These are phyloP conservation scores for Glarea lozoyensis DNA, from an alignment of 495 filamentous ascomycete species.

Conservation along the genomic window DNA sequence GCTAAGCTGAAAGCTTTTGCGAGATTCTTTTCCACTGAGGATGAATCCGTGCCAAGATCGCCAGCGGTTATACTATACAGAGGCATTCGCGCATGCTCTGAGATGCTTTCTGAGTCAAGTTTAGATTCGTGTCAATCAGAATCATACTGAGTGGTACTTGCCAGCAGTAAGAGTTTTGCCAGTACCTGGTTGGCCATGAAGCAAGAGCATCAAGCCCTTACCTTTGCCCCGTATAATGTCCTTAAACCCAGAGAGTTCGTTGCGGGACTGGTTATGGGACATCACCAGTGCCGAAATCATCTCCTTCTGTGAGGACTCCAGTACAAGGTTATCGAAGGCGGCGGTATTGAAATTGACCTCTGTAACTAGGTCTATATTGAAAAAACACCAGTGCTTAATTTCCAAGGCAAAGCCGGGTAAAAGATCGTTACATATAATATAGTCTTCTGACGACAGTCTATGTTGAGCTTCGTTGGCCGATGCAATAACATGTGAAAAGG, in stretches of 20 bases:
- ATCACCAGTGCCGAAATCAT: slow-evolving; percentile 71
- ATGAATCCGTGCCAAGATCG: slow-evolving; percentile 11
- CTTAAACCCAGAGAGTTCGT: slow-evolving; percentile 69
- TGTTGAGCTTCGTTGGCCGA: background rate
- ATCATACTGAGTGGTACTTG: background rate
- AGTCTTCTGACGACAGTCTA: slow-evolving; percentile 33
- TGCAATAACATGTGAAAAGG: background rate
- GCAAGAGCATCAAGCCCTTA: slow-evolving; percentile 33
- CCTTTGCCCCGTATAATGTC: slow-evolving; percentile 67
- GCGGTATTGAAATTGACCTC: slow-evolving; percentile 73
- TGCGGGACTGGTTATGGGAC: slow-evolving; percentile 64
- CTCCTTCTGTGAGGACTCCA: slow-evolving; percentile 61
- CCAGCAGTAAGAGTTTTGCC: slow-evolving; percentile 30
- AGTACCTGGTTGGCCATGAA: slow-evolving; percentile 20
- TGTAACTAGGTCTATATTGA: slow-evolving; percentile 65
- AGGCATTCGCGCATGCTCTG: slow-evolving; percentile 12
- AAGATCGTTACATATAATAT: slow-evolving; percentile 6
- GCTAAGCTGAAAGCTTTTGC: background rate
- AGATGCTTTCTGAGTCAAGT: slow-evolving; percentile 11
- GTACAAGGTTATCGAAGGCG: slow-evolving; percentile 65
- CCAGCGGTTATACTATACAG: slow-evolving; percentile 6
- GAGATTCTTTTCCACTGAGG: slow-evolving; percentile 3
- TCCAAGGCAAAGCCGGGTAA: slow-evolving; percentile 39
- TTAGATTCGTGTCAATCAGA: background rate
- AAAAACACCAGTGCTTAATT: slow-evolving; percentile 83